These are phyloP conservation scores for Phytophthora ramorum DNA, from an alignment of 352 stramenopile genomes.

Conservation along the genomic window DNA sequence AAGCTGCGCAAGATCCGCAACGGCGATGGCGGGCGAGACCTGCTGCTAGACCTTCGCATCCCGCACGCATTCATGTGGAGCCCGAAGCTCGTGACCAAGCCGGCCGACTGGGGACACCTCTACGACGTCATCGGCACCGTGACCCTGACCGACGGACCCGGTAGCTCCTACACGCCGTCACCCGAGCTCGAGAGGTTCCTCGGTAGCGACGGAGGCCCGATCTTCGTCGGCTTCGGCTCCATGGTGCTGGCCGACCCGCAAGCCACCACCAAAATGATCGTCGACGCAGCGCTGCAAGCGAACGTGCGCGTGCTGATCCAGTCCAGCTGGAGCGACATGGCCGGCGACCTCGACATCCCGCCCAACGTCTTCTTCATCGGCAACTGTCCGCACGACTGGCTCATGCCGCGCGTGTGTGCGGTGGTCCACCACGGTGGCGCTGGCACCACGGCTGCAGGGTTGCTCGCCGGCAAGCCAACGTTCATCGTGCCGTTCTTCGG, in stretches of 20 bases:
- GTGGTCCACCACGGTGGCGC: conserved; percentile 26
- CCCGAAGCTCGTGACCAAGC: conserved; percentile 20
- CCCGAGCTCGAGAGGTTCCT: conserved; percentile 25
- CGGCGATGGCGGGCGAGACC: conserved; percentile 12
- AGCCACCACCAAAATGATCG: conserved; percentile 28
- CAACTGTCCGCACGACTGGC: conserved; percentile 31
- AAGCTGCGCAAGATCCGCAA: conserved; percentile 27
- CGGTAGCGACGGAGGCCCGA: conserved; percentile 9
- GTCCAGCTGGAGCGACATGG: conserved; percentile 35
- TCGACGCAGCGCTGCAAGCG: conserved; percentile 18
- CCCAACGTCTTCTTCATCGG: conserved; percentile 30
- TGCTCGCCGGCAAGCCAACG: conserved; percentile 89
- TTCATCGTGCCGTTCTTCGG: conserved; percentile 96
- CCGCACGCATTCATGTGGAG: conserved; percentile 33
- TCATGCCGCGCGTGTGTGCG: conserved; percentile 24
- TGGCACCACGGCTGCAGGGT: conserved; percentile 51
- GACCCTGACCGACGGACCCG: conserved; percentile 4
- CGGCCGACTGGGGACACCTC: conserved; percentile 18
- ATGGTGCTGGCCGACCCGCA: conserved; percentile 27
- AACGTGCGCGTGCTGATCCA: conserved; percentile 25
- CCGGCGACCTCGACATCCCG: conserved; percentile 25
- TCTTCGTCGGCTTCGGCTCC: conserved; percentile 32
- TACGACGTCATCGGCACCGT: conserved; percentile 32
- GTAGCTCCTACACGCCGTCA: conserved; percentile 13
- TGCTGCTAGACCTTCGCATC: conserved; percentile 21